Evolutionary conservation across 352 stramenopile genomes (phyloP).

Genomic region (Phytophthora ohioensis): DNA sequence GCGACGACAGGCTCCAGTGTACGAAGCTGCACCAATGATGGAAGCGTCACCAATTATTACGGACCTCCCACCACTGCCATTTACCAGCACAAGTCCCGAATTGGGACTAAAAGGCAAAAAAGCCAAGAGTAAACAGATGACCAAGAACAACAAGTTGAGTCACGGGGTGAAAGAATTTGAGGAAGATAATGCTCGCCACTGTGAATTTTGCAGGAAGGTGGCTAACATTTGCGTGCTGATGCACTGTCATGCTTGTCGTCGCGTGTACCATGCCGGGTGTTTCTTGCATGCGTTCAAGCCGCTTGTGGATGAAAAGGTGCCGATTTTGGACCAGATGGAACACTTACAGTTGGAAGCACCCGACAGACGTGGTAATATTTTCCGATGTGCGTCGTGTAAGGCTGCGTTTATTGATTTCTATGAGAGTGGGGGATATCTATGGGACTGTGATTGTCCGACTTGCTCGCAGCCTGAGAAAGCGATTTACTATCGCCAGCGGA

Average conservation of each 20-base stretch:
- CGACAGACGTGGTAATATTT: constrained; percentile 45
- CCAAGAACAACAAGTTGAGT: constrained; percentile 20
- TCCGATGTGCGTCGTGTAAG: constrained; percentile 56
- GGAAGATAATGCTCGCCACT: constrained; percentile 23
- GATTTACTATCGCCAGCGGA: constrained; percentile 43
- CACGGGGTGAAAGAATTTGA: constrained; percentile 9
- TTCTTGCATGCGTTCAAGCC: constrained; percentile 47
- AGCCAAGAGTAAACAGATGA: neutral
- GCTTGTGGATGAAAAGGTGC: constrained; percentile 29
- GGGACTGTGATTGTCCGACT: constrained; percentile 53
- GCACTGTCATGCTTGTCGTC: constrained; percentile 49
- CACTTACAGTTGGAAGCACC: constrained; percentile 34
- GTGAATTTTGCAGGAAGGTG: constrained; percentile 55
- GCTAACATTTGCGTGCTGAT: constrained; percentile 47
- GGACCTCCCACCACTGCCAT: constrained; percentile 44
- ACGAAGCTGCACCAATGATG: constrained; percentile 11
- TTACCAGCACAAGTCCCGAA: constrained; percentile 27
- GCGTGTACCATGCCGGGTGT: constrained; percentile 58
- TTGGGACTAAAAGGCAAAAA: constrained; percentile 16
- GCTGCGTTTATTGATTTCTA: constrained; percentile 58
- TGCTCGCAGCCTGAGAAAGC: constrained; percentile 48
- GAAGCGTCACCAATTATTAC: constrained; percentile 39
- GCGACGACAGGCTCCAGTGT: constrained; percentile 21
- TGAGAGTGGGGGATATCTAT: constrained; percentile 41
- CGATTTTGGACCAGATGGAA: constrained; percentile 49